These are phyloP conservation scores for Colletotrichum eleusines DNA, from an alignment of 2,329 filamentous ascomycete species.

Conservation along the genomic window DNA sequence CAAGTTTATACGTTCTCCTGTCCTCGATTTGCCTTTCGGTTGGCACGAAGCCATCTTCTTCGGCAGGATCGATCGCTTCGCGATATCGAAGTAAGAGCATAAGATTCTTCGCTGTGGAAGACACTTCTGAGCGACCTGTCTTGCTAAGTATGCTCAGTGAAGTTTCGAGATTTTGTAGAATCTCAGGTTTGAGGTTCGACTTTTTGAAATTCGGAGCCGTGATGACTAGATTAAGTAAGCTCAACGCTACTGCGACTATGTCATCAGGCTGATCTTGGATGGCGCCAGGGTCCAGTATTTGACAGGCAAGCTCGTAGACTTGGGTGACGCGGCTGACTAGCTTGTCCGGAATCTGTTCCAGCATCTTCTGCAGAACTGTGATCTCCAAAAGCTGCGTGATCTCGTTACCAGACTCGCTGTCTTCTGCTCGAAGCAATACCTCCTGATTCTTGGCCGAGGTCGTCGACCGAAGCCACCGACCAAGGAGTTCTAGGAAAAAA, in stretches of 20 bases:
- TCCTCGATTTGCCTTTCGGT: slow-evolving; percentile 68
- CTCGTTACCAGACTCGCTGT: slow-evolving; percentile 54
- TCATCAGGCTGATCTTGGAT: slow-evolving; percentile 60
- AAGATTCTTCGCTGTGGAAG: slow-evolving; percentile 68
- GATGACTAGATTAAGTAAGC: slow-evolving; percentile 71
- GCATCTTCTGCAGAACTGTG: slow-evolving; percentile 74
- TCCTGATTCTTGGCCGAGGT: slow-evolving; percentile 46
- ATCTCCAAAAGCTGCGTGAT: slow-evolving; percentile 66
- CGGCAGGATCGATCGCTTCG: slow-evolving; percentile 63
- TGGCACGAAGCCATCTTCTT: slow-evolving; percentile 53
- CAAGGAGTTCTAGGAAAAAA: slow-evolving; percentile 71
- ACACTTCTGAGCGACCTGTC: slow-evolving; percentile 55
- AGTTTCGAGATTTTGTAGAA: slow-evolving; percentile 60
- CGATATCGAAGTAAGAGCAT: slow-evolving; percentile 67
- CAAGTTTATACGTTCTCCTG: slow-evolving; percentile 71
- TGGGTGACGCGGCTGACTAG: slow-evolving; percentile 74
- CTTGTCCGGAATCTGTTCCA: slow-evolving; percentile 72
- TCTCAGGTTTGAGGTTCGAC: slow-evolving; percentile 56
- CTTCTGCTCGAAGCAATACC: slow-evolving; percentile 45
- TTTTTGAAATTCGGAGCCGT: slow-evolving; percentile 68
- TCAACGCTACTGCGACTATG: slow-evolving; percentile 65
- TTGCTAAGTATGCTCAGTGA: slow-evolving; percentile 60
- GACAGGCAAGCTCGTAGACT: slow-evolving; percentile 72
- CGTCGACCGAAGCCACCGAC: slow-evolving; percentile 64
- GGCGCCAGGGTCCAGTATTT: slow-evolving; percentile 66